These are phyloP conservation scores for Xerocomellus chrysenteron DNA, from an alignment of 768 basidiomycete species.

Conservation along the genomic window DNA sequence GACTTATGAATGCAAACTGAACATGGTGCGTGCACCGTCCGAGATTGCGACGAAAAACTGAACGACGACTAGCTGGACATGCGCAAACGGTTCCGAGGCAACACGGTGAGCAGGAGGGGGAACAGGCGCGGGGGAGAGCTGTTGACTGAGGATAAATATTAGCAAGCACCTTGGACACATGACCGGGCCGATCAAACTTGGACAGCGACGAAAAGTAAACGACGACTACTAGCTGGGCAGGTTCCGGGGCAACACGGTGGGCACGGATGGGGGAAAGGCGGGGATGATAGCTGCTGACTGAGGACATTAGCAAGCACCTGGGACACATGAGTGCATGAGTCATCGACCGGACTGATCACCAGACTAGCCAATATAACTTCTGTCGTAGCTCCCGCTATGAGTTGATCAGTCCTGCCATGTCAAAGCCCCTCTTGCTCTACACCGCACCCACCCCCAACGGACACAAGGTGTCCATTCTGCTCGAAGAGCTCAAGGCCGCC, in stretches of 20 bases:
- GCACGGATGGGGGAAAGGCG: slow-evolving; percentile 36
- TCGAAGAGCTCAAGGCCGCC: slow-evolving; percentile 61
- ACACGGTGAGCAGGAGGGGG: slow-evolving; percentile 50
- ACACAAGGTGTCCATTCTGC: slow-evolving; percentile 45
- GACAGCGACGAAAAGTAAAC: not conserved
- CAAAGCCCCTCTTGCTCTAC: slow-evolving; percentile 33
- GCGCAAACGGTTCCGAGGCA: slow-evolving; percentile 80
- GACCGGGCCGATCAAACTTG: too few relatives aligned
- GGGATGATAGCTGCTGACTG: slow-evolving; percentile 6
- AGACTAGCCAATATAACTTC: too few relatives aligned
- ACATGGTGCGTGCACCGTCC: slow-evolving; percentile 57
- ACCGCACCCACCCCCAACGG: slow-evolving; percentile 60
- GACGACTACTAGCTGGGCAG: slow-evolving; percentile 67
- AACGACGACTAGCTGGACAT: slow-evolving; percentile 62
- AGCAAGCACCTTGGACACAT: too few relatives aligned
- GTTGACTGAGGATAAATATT: too few relatives aligned
- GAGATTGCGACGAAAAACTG: not conserved
- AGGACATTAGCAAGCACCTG: slow-evolving; percentile 20
- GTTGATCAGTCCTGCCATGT: slow-evolving; percentile 15
- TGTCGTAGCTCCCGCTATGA: not conserved
- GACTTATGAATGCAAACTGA: slow-evolving; percentile 88
- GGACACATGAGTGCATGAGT: too few relatives aligned
- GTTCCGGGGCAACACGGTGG: slow-evolving; percentile 70
- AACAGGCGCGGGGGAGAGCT: slow-evolving; percentile 3
- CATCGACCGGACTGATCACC: too few relatives aligned